Evolutionary conservation across 176 grass and related monocot genomes (phyloP), one percentile per base, ranked within the genome.

Genomic region (Tillandsia fasciculata): DNA sequence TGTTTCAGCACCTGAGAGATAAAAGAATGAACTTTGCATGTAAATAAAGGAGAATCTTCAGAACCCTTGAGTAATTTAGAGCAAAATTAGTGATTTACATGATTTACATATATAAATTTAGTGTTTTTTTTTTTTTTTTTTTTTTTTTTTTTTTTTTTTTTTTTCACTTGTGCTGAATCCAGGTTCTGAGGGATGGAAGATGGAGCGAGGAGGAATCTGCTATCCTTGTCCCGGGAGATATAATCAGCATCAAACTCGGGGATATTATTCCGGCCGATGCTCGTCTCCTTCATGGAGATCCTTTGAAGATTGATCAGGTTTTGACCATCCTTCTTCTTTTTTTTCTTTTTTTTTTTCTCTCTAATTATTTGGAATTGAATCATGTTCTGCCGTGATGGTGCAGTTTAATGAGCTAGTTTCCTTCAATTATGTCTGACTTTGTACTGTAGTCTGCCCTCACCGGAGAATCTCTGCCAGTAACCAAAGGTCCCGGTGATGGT

Each of bases 121-220:
- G 3, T n/a, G 2, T 57, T 57, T 18, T 57, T n/a, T 20, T 20
- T 20, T 20, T 20, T 20, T 0, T 20, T 20, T 20, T 20, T 20
- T 20, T 20, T 20, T 24, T n/a, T 58, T n/a, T 20, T 58, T 58
- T 58, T 0, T 75, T 71, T 26, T 15, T 50, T 12, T 72, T 9
- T 63, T 65, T 82, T 27, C 9, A 14, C 12, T 83, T 70, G 64
- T 24, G 48, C 28, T 9, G 72, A 69, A 70, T 63, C 28, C 67
- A 96, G 91, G 84, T 96, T 63, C 87, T 96, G 26, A 96, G 91
- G 75, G 77, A 96, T 85, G 91, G 91, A 20, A 54, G 79, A 47
- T 90, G 87, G 87, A 73, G 28, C 11, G 87, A 90, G 69, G 83
- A 83, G 74, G 87, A 90, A 11, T 48, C 87, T 0, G 72, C 82